Conservation (phyloP, 768 basidiomycete species). For the Mycena venus region DNA sequence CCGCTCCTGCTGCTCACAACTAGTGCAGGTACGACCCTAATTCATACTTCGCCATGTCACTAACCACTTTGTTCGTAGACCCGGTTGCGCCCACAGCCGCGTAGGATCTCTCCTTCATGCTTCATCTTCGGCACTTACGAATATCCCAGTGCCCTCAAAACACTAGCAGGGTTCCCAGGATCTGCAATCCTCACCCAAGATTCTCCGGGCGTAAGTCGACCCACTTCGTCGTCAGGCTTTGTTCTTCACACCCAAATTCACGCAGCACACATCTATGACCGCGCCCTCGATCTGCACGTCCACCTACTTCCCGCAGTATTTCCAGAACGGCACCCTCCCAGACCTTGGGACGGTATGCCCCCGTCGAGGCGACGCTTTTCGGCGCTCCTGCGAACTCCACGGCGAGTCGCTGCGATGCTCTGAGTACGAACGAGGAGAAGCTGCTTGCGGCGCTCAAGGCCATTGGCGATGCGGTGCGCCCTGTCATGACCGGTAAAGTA, state of each 20-base stretch:
- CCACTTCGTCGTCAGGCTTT: neutral
- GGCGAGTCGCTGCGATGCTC: neutral
- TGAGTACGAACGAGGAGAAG: neutral
- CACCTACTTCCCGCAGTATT: slow-evolving; percentile 7
- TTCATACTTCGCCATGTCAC: neutral
- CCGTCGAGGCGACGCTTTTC: neutral
- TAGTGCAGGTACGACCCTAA: slow-evolving; percentile 32
- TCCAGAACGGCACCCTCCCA: slow-evolving; percentile 12
- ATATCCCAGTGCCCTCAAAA: neutral
- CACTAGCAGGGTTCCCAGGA: neutral
- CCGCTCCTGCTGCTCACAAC: slow-evolving; percentile 43
- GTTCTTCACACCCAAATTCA: neutral
- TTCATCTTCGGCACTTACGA: neutral
- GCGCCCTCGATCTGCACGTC: neutral
- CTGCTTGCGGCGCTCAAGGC: neutral
- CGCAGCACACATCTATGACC: slow-evolving; percentile 10
- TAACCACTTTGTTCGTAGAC: neutral
- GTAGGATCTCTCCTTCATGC: neutral
- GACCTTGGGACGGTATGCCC: slow-evolving; percentile 10
- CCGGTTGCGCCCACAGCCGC: neutral
- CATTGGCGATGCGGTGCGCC: neutral
- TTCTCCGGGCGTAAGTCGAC: neutral
- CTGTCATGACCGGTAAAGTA: neutral
- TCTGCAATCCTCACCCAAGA: neutral
- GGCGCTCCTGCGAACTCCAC: neutral